Percentiles rank a stretch among this genome's conserved stretches.
phyloP scores from a whole-genome alignment of 1,139 yeast species.

The Candida dubliniensis region DNA sequence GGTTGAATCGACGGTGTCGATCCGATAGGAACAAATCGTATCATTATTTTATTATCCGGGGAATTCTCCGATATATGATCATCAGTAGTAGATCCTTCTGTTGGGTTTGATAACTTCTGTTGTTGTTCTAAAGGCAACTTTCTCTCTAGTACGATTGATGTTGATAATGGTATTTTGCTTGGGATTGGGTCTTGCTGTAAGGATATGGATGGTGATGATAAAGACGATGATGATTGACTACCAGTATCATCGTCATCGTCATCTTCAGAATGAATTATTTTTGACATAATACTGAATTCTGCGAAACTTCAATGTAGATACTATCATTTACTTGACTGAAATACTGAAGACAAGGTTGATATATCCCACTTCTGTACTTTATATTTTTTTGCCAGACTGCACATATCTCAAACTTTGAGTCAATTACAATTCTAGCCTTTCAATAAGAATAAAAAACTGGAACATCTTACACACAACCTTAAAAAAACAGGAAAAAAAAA shows the following conservation, averaged over 20 bases:
- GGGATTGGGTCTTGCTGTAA: constrained; percentile 2
- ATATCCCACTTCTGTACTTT: too few relatives aligned
- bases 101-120: constrained; percentile 4
- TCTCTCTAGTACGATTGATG: constrained; percentile 23
- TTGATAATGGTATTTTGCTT: constrained; percentile 24
- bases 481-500: too few relatives aligned
- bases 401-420: too few relatives aligned
- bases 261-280: constrained; percentile 17
- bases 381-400: too few relatives aligned
- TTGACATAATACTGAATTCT: constrained; percentile 3
- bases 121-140: constrained; percentile 18
- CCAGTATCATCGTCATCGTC: constrained; percentile 10
- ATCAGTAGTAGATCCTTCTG: not conserved
- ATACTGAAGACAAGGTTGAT: too few relatives aligned
- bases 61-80: not conserved
- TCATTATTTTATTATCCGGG: constrained; percentile 30
- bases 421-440: too few relatives aligned
- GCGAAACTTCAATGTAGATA: not conserved
- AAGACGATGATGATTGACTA: constrained; percentile 9
- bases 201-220: constrained; percentile 9
- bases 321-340: too few relatives aligned
- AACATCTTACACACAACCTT: too few relatives aligned
- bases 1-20: constrained; percentile 53
- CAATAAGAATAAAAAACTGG: too few relatives aligned
- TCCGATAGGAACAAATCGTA: constrained; percentile 61